Evolutionary conservation across 2,329 filamentous ascomycete species (phyloP).

Genomic region (Hypoxylon sp.): DNA sequence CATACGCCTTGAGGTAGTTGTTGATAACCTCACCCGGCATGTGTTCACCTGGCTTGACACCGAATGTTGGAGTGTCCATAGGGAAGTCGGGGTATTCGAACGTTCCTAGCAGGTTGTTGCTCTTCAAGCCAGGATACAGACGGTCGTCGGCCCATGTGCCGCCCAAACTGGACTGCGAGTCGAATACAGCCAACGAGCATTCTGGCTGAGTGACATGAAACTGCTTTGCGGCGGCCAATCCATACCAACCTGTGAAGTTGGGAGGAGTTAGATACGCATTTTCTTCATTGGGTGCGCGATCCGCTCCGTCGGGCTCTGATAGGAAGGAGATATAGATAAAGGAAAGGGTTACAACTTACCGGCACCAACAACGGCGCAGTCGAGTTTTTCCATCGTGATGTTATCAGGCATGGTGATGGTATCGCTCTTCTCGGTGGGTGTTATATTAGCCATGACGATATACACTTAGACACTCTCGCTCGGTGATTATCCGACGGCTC

Average conservation of each 20-base stretch:
- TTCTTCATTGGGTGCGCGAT: conserved; percentile 3
- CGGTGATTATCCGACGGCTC: conserved; percentile 32
- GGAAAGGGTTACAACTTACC: conserved; percentile 58
- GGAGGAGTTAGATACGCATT: conserved; percentile 22
- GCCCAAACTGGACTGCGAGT: conserved; percentile 70
- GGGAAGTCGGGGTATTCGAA: conserved; percentile 83
- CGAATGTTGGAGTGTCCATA: conserved; percentile 69
- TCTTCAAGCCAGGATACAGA: conserved; percentile 77
- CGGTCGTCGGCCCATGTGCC: conserved; percentile 79
- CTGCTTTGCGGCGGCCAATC: conserved; percentile 73
- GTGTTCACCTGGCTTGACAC: conserved; percentile 65
- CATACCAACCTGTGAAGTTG: conserved; percentile 62
- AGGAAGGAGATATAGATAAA: neutral
- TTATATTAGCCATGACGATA: conserved; percentile 37
- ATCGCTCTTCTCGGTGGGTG: conserved; percentile 33
- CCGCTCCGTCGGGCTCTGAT: neutral
- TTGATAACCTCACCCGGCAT: conserved; percentile 71
- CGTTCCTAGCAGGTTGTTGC: conserved; percentile 80
- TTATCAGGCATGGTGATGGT: conserved; percentile 26
- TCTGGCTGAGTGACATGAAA: conserved; percentile 71
- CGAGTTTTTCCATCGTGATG: conserved; percentile 60
- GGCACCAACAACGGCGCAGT: conserved; percentile 65
- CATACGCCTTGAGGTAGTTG: conserved; percentile 69
- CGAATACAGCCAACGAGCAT: conserved; percentile 70
- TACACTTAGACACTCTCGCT: conserved; percentile 24